Evolutionary conservation across 768 basidiomycete genomes (phyloP).

Genomic region (Pleurotus sapidus): DNA sequence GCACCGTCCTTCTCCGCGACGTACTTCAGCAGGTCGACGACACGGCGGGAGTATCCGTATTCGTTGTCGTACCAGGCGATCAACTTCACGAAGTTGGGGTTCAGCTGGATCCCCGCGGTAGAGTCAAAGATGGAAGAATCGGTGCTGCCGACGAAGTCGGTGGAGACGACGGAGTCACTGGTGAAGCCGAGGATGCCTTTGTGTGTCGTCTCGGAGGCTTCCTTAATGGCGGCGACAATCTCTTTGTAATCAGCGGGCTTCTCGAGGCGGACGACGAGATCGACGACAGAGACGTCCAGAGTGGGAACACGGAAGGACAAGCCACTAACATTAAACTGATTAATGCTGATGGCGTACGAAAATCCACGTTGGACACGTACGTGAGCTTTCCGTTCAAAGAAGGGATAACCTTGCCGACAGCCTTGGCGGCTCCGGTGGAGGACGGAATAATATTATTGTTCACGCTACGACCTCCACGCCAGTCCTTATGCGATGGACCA

Average conservation of each 20-base stretch:
- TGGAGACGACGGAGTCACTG: constrained; percentile 90
- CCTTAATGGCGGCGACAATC: constrained; percentile 85
- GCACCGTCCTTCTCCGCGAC: constrained; percentile 70
- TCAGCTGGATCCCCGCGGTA: constrained; percentile 88
- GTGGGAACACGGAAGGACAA: constrained; percentile 98
- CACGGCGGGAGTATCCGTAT: constrained; percentile 94
- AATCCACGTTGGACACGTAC: constrained; percentile 37
- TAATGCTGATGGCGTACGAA: no score
- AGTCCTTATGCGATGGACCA: constrained; percentile 93
- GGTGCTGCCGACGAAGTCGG: constrained; percentile 82
- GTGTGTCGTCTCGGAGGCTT: constrained; percentile 66
- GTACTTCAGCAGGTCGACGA: constrained; percentile 83
- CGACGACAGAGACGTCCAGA: constrained; percentile 95
- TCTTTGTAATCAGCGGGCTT: constrained; percentile 83
- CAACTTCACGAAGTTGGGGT: constrained; percentile 93
- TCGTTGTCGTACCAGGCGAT: constrained; percentile 96
- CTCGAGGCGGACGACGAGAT: constrained; percentile 91
- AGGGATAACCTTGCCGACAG: constrained; percentile 99
- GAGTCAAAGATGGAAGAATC: constrained; percentile 94
- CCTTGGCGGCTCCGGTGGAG: constrained; percentile 98
- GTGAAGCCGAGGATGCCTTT: constrained; percentile 88
- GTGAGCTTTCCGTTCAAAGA: constrained; percentile 96
- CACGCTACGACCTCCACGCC: constrained; percentile 95
- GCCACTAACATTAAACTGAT: constrained; percentile 47
- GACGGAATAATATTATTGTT: constrained; percentile 99